These are phyloP conservation scores for Salvia miltiorrhiza DNA, from an alignment of 257 asterid genomes.

Conservation along the genomic window DNA sequence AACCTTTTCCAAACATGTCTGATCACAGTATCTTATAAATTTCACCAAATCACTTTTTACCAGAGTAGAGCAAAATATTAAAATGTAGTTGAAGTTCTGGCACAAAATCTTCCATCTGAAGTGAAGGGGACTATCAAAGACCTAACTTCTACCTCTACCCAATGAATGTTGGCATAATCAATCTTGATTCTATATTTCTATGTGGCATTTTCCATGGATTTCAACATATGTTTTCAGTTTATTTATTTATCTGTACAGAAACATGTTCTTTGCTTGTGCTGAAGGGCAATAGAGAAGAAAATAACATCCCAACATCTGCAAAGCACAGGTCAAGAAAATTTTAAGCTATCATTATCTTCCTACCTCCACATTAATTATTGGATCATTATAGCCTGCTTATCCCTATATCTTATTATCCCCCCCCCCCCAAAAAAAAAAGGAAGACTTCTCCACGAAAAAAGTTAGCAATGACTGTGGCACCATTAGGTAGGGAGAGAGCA, in stretches of 20 bases:
- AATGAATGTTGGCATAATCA: background rate
- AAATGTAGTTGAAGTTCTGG: background rate
- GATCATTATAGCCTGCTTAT: background rate
- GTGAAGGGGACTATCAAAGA: background rate
- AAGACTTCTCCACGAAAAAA: background rate
- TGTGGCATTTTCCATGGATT: background rate
- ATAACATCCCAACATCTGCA: background rate
- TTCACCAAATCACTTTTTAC: background rate
- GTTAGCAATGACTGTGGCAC: background rate
- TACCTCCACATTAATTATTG: background rate
- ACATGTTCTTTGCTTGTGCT: too few relatives aligned
- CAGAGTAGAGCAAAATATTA: background rate
- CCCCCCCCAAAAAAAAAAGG: too few relatives aligned
- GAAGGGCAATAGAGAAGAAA: too few relatives aligned
- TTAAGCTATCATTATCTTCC: background rate
- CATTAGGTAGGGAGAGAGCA: too few relatives aligned
- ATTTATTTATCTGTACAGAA: background rate
- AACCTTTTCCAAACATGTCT: too few relatives aligned
- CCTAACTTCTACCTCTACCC: background rate
- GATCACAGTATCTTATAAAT: background rate
- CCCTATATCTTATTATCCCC: background rate
- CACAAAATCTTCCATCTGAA: background rate
- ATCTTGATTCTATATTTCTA: background rate
- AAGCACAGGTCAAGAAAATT: background rate
- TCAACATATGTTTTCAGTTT: background rate